Evolutionary conservation across 805 yeast genomes (phyloP).

Genomic region (Zygosaccharomyces siamensis): DNA sequence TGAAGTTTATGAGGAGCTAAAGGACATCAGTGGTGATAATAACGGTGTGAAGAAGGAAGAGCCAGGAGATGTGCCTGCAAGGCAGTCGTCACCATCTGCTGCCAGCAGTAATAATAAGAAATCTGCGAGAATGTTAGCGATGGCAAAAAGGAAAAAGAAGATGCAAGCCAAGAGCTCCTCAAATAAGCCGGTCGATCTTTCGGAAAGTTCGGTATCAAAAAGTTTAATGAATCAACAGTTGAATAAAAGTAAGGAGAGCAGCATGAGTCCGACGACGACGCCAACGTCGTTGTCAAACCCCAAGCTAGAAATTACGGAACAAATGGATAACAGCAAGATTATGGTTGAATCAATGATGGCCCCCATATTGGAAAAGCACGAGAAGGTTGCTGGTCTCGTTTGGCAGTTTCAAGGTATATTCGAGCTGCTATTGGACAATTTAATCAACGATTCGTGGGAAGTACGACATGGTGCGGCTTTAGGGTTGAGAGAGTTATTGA

Average conservation of each 20-base stretch:
- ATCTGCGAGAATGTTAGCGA: constrained; percentile 81
- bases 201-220: constrained; percentile 65
- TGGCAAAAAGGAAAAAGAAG: constrained; percentile 90
- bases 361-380: constrained; percentile 65
- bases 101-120: constrained; percentile 24
- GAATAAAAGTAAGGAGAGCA: constrained; percentile 14
- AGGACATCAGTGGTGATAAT: constrained; percentile 11
- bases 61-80: constrained; percentile 22
- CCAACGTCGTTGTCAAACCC: constrained; percentile 32
- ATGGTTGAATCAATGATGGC: constrained; percentile 77
- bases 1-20: constrained; percentile 7
- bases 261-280: constrained; percentile 21
- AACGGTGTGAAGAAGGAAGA: constrained; percentile 20
- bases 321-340: constrained; percentile 72
- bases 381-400: constrained; percentile 64
- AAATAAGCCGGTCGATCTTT: constrained; percentile 57
- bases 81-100: constrained; percentile 7
- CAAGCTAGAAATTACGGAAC: constrained; percentile 64
- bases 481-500: constrained; percentile 70
- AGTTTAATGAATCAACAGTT: constrained; percentile 29
- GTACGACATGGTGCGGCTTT: constrained; percentile 92
- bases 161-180: constrained; percentile 53
- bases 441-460: constrained; percentile 89
- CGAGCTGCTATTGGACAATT: constrained; percentile 70
- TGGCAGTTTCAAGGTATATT: constrained; percentile 96